phyloP scores from a whole-genome alignment of 1,284 basidiomycete species.

The Peniophora sp. region DNA sequence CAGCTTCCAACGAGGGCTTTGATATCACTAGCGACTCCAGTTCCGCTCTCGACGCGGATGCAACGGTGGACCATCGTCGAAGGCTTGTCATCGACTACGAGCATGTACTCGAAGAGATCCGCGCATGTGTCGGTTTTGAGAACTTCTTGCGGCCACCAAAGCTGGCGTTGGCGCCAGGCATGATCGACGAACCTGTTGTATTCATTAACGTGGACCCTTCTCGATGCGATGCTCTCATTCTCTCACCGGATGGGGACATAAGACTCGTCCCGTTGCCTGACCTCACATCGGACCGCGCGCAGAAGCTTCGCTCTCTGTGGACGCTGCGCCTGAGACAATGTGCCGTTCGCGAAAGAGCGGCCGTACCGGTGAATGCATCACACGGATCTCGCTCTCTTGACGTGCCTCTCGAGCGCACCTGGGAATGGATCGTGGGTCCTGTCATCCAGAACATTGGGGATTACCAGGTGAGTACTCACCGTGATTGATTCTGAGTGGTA shows the following conservation, averaged over 20 bases:
- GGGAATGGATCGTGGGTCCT: background rate
- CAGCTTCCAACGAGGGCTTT: no score
- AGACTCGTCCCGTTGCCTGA: background rate
- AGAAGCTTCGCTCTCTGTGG: background rate
- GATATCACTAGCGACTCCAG: no score
- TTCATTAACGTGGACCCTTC: background rate
- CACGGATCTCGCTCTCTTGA: background rate
- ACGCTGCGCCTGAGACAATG: background rate
- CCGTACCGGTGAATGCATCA: no score
- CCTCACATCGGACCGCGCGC: background rate
- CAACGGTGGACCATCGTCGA: background rate
- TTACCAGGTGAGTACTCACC: background rate
- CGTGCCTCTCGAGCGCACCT: background rate
- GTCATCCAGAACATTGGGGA: background rate
- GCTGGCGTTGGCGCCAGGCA: background rate
- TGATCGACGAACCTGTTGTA: background rate
- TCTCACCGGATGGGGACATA: background rate
- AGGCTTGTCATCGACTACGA: background rate
- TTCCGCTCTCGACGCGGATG: no score
- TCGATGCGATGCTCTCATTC: background rate
- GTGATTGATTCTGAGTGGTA: background rate
- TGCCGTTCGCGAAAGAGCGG: background rate
- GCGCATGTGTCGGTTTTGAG: background rate
- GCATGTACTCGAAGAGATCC: background rate
- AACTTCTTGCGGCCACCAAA: conserved; percentile 2